Base-by-base conservation (phyloP, 495 filamentous ascomycete genomes). In the Trichoderma reesei region DNA sequence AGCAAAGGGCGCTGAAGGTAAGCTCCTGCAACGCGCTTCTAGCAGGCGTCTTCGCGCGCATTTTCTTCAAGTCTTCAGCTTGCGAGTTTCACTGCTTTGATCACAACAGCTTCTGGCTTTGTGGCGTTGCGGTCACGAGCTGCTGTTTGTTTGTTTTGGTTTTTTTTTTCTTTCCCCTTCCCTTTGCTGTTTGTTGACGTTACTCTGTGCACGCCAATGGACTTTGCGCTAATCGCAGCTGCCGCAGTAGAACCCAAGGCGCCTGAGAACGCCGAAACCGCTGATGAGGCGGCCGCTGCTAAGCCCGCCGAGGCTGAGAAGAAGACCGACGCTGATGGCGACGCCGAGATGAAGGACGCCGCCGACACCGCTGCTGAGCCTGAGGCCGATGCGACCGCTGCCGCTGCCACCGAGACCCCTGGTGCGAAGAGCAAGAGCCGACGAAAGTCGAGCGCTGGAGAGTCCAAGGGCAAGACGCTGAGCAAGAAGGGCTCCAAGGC, bases 401-500 rank as follows among this genome's bases (percentile, higher is more conserved):
- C 65, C 62, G 69, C 65, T 16, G 71, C 70, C 34, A 37, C 70
- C 20, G 69, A 66, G 51, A 68, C 72, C 14, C 67, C 72, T 38
- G 70, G 72, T 44, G 72, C 74, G 67, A 84, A 85, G 70, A 72
- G 72, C 20, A 78, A 79, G 64, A 63, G 70, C 65, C 75, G 74
- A 63, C 78, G 91, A 73, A 93, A 91, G 79, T 90, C 88, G 34
- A 82, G 84, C 18, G 86, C 84, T 63, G 79, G 83, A 34, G 86
- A 86, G 62, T 80, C 86, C 73, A 91, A 90, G 76, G 75, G 72
- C 59, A 94, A 92, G 80, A 90, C 90, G 76, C 78, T 92, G 46
- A 92, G 85, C 75, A 88, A 88, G 76, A 95, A 92, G 80, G 88
- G 88, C 72, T 92, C 89, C 8, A 86, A 83, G 76, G 78, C 78